Evolutionary conservation across 2,329 filamentous ascomycete genomes (phyloP), one percentile per base, ranked within the genome.

Genomic region (Cercospora zeae-maydis): DNA sequence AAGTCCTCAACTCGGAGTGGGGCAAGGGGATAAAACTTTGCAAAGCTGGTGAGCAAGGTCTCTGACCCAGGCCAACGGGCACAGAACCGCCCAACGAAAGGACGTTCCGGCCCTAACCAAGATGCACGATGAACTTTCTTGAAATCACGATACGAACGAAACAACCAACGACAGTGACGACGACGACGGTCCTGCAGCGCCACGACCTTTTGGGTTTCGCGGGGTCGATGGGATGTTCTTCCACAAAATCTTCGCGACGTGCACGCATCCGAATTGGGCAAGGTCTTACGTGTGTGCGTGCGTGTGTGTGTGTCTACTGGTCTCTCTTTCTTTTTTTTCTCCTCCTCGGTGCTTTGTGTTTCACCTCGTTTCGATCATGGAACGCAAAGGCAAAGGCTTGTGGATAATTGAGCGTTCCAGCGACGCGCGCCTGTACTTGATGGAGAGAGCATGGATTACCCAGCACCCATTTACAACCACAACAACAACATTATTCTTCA

Each of bases 1-100:
- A 99, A 79, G 92, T 98, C 62, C 86, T 99, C 73, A 96, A 96
- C 78, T 98, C 93, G 4, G 95, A 99, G 81, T 99, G 95, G 95
- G 92, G 95, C 70, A 91, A 95, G 70, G 93, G 97, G 78, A 97
- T 98, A 78, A 96, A 93, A 79, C 84, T 98, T 62, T 99, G 95
- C 82, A 95, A 93, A 78, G 93, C 95, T 65, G 95, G 93, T 70
- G 91, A 98, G 79, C 93, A 98, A 83, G 95, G 95, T 62, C 88
- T 96, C 72, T 97, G 84, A 81, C 74, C 76, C 34, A 64, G 62
- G 55, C 53, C 47, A 39, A 56, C 42, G 65, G 65, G 66, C 66
- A 64, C 8, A 68, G 63, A 65, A 62, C 61, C 59, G 61, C 47
- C 27, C 47, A 21, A 52, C 14, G 31, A 58, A 27, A 49, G 37